Evolutionary conservation across 495 filamentous ascomycete genomes (phyloP).

Genomic region (Lepidopterella palustris): DNA sequence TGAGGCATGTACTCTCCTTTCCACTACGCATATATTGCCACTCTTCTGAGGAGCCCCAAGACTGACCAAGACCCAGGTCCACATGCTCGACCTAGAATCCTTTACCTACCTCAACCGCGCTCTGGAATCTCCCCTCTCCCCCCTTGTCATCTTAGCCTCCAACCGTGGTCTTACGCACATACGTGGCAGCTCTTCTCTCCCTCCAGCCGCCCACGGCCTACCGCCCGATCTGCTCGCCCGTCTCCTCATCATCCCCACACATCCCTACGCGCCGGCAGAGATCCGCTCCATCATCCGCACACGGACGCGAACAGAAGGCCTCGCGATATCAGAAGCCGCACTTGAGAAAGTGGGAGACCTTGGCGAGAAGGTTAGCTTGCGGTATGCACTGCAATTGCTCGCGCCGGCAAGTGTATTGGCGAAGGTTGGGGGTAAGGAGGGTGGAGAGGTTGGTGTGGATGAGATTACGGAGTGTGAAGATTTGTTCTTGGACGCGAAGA

Average conservation of each 20-base stretch:
- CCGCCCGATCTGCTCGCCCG: constrained; percentile 87
- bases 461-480: constrained; percentile 87
- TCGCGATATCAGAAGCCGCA: constrained; percentile 73
- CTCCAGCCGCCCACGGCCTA: constrained; percentile 71
- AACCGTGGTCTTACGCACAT: constrained; percentile 90
- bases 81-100: constrained; percentile 98
- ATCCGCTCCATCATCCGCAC: constrained; percentile 83
- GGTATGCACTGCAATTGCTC: constrained; percentile 88
- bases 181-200: constrained; percentile 61
- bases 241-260: constrained; percentile 90
- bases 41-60: not conserved
- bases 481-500: constrained; percentile 81
- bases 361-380: constrained; percentile 76
- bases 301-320: constrained; percentile 71
- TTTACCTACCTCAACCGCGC: constrained; percentile 98
- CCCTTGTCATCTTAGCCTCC: constrained; percentile 94
- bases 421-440: constrained; percentile 52
- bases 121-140: constrained; percentile 84
- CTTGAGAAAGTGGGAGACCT: constrained; percentile 78
- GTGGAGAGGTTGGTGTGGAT: constrained; percentile 65
- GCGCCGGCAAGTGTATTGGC: constrained; percentile 75
- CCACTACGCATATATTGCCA: constrained; percentile 3
- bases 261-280: constrained; percentile 74
- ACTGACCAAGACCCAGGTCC: constrained; percentile 53
- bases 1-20: constrained; percentile 57